Evolutionary conservation across 2,329 filamentous ascomycete species (phyloP).

Genomic region (Nannizzia gypsea): DNA sequence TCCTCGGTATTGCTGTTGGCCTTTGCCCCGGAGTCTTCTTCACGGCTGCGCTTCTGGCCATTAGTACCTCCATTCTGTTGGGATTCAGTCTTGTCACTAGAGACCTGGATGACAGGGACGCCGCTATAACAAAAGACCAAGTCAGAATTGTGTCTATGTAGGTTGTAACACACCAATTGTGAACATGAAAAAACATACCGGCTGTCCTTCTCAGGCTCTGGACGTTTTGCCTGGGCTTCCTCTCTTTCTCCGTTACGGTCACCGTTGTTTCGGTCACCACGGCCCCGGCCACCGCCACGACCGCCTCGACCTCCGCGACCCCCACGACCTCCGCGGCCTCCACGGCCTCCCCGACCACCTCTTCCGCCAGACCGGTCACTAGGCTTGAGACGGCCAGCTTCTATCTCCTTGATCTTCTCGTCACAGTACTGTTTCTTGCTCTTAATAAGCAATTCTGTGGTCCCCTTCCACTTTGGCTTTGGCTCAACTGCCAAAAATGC

Average conservation of each 20-base stretch:
- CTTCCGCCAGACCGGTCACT: constrained; percentile 38
- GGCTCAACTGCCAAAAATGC: constrained; percentile 70
- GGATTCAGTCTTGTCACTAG: constrained; percentile 8
- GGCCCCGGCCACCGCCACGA: constrained; percentile 29
- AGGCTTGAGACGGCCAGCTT: constrained; percentile 56
- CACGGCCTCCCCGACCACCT: constrained; percentile 22
- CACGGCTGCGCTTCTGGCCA: constrained; percentile 37
- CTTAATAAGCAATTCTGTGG: constrained; percentile 63
- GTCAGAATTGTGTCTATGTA: not conserved
- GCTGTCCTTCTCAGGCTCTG: constrained; percentile 30
- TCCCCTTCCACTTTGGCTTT: constrained; percentile 71
- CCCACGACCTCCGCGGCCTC: constrained; percentile 13
- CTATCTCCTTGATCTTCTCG: constrained; percentile 62
- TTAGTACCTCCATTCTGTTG: constrained; percentile 9
- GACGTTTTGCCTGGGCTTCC: constrained; percentile 24
- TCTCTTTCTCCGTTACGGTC: constrained; percentile 34
- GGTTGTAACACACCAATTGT: not conserved
- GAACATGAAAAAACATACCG: constrained; percentile 23
- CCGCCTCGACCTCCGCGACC: constrained; percentile 18
- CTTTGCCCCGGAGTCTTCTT: constrained; percentile 24
- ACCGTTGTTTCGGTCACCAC: constrained; percentile 34
- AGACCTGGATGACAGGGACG: constrained; percentile 32
- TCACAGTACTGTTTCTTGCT: constrained; percentile 78
- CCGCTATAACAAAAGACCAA: constrained; percentile 23
- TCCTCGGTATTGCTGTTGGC: constrained; percentile 23